Conservation (phyloP, 192 early-diverging fungal species). For the Linnemannia hyalina region DNA sequence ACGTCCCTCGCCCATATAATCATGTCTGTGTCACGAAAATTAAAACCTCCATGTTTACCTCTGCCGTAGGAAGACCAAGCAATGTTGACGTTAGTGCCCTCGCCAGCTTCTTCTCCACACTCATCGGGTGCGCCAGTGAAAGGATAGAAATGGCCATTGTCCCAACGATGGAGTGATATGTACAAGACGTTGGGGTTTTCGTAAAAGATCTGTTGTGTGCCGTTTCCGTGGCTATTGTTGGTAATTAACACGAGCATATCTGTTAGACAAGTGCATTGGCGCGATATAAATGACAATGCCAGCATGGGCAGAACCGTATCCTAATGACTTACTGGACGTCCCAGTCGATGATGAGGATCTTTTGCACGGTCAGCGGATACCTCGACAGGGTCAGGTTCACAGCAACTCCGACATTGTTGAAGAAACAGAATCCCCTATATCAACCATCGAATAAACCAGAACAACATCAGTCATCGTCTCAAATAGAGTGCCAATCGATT, state of each 20-base stretch:
- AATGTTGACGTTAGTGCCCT: constrained; percentile 69
- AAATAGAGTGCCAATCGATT: neutral
- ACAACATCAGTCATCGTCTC: neutral
- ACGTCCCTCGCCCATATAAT: neutral
- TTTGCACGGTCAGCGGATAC: constrained; percentile 63
- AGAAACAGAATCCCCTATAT: constrained; percentile 78
- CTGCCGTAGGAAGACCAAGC: constrained; percentile 57
- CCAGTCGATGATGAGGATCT: constrained; percentile 85
- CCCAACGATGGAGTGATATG: constrained; percentile 82
- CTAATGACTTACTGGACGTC: constrained; percentile 64
- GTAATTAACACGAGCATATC: neutral
- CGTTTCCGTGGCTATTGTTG: constrained; percentile 70
- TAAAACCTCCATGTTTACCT: constrained; percentile 48
- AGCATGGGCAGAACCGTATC: neutral
- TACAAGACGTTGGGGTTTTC: constrained; percentile 79
- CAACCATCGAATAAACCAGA: neutral
- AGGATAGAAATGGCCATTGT: constrained; percentile 80
- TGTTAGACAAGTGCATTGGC: too few relatives aligned
- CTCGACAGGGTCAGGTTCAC: constrained; percentile 63
- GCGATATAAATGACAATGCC: neutral
- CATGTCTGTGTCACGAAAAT: neutral
- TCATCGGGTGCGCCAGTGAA: constrained; percentile 66
- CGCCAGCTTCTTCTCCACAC: constrained; percentile 67
- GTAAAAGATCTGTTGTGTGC: constrained; percentile 81
- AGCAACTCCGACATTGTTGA: constrained; percentile 85